Conservation (phyloP, 1,284 basidiomycete genomes). For the Inonotus obliquus region DNA sequence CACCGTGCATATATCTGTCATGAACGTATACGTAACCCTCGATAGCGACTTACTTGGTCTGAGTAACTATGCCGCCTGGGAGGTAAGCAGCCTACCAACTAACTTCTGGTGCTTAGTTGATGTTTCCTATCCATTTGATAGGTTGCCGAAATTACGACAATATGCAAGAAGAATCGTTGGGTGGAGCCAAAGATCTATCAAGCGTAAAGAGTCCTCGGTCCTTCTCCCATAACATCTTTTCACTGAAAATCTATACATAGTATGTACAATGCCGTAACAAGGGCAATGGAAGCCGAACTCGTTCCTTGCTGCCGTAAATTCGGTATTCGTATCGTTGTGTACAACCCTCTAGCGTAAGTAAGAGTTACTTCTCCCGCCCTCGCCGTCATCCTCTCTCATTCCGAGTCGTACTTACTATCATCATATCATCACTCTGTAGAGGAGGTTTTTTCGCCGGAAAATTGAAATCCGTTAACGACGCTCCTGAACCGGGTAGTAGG, state of each 20-base stretch:
- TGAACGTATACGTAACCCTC: neutral
- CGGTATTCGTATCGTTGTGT: conserved; percentile 48
- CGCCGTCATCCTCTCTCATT: no score
- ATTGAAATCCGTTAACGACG: conserved; percentile 31
- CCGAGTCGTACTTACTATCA: no score
- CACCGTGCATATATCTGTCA: conserved; percentile 12
- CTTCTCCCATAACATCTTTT: neutral
- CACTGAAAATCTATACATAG: conserved; percentile 23
- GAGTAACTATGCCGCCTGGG: conserved; percentile 43
- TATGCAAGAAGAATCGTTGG: conserved; percentile 47
- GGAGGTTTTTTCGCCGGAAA: conserved; percentile 46
- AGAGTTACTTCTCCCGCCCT: no score
- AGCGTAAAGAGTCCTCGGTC: conserved; percentile 19
- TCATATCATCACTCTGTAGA: conserved; percentile 13
- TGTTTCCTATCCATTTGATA: conserved; percentile 18
- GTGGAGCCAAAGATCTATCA: conserved; percentile 52
- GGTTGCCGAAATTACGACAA: conserved; percentile 51
- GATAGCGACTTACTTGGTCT: conserved; percentile 43
- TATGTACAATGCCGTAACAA: conserved; percentile 51
- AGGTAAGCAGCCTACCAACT: conserved; percentile 25
- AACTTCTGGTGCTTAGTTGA: neutral
- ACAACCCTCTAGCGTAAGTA: conserved; percentile 46
- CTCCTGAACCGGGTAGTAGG: conserved; percentile 29
- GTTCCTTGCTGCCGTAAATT: conserved; percentile 53
- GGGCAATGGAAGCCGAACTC: conserved; percentile 50